Conservation (phyloP, 139 green algal species). For the Chlorella sp. region DNA sequence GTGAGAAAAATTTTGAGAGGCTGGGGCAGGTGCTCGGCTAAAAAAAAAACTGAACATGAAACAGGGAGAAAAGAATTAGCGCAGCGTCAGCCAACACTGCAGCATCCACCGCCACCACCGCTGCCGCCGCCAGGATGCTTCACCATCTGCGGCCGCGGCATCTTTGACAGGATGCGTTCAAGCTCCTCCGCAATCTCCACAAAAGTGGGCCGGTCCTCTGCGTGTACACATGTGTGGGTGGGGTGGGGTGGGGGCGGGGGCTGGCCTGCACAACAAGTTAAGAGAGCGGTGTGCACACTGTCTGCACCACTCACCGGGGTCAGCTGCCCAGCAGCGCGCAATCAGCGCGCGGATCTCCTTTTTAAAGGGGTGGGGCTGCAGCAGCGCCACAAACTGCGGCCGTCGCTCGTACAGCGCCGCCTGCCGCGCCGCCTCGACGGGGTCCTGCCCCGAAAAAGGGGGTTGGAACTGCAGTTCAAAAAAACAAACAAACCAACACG, state of each 20-base stretch:
- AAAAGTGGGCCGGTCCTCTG: conserved; percentile 43
- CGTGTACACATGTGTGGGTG: too few relatives aligned
- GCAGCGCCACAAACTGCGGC: conserved; percentile 43
- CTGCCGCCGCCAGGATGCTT: background rate
- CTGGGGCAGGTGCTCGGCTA: too few relatives aligned
- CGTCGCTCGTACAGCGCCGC: conserved; percentile 53
- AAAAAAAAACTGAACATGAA: too few relatives aligned
- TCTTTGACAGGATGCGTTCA: conserved; percentile 15
- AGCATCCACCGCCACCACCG: background rate
- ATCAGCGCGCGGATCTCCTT: conserved; percentile 48
- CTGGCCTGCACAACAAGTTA: too few relatives aligned
- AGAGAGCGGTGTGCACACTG: too few relatives aligned
- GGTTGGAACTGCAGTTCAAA: conserved; percentile 29
- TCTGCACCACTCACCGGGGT: too few relatives aligned
- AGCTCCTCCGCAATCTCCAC: conserved; percentile 21
- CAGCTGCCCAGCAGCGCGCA: conserved; percentile 44
- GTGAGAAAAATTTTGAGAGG: too few relatives aligned
- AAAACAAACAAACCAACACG: background rate
- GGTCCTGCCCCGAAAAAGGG: conserved; percentile 57
- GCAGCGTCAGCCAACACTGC: background rate
- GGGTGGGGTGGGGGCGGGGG: too few relatives aligned
- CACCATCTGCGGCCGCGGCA: conserved; percentile 2
- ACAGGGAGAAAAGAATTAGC: too few relatives aligned
- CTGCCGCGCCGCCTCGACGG: conserved; percentile 52
- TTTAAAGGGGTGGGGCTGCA: conserved; percentile 19